Base-by-base conservation (phyloP, 805 yeast species). In the Yarrowia divulgata region DNA sequence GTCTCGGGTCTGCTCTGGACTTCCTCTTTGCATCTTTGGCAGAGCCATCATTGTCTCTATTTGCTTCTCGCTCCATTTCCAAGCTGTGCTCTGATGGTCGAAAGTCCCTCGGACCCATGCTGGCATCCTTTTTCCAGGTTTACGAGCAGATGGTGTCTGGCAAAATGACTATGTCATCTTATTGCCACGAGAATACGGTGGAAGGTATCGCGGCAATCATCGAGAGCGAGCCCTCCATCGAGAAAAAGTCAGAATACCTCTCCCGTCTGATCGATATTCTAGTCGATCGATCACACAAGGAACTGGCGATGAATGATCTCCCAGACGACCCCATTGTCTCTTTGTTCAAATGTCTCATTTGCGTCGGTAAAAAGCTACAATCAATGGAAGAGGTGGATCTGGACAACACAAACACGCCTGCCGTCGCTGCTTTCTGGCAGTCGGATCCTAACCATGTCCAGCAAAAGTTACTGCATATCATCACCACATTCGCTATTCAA, bases 281-380 rank as follows among this genome's bases (percentile, higher is more conserved):
- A 1, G 42, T 60, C 13, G 66, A 60, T 10, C 42, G 43, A 23
- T 71, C 70, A 18, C 63, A 71, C 68, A 72, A 66, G 40, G 69
- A 52, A 66, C 12, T 43, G 46, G 39, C 46, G 0, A 37, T 37
- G 39, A 14, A 42, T 57, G 64, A 54, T 66, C 39, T 40, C n/a
- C 45, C 69, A 54, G 49, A 43, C 66, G 19, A 71, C 34, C 70
- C 46, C 23, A 87, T 85, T 0, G 74, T 82, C 2, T 88, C 93
- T 32, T 77, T 90, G 57, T 77, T 91, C 34, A 79, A 85, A 14
- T 90, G 92, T 74, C 76, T 92, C 0, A 82, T 83, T n/a, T 90
- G 89, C 67, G 79, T 91, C 3, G 95, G 92, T 0, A 88, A 87
- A 69, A 91, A 93, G 0, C 77, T 89, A 74, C 85, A 85, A 63